Percentiles rank a stretch among this genome's conserved stretches.
Conservation (phyloP, 1,284 basidiomycete genomes). For the Athelia psychrophila region DNA sequence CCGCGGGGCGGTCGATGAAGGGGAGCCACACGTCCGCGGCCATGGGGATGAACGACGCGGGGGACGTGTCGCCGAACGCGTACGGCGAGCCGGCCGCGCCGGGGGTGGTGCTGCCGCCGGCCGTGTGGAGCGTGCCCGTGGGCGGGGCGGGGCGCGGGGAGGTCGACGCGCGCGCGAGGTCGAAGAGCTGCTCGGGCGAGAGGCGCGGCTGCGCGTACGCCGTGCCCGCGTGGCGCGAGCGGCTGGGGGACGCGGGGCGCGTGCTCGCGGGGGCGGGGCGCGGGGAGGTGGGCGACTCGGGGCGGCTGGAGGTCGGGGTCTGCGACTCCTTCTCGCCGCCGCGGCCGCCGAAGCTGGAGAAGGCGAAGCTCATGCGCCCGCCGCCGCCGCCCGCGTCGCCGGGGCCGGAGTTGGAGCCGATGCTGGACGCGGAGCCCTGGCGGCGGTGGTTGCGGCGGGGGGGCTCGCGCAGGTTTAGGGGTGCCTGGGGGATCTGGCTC, state of each 20-base stretch:
- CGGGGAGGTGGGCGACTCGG: conserved; percentile 34
- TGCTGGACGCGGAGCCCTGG: conserved; percentile 33
- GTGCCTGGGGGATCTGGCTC: conserved; percentile 22
- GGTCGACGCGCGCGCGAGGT: conserved; percentile 55
- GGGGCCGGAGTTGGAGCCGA: conserved; percentile 17
- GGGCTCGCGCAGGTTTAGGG: conserved; percentile 27
- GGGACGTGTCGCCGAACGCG: conserved; percentile 20
- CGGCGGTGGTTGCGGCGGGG: conserved; percentile 21
- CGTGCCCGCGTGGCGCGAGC: conserved; percentile 24
- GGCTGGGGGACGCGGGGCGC: conserved; percentile 23
- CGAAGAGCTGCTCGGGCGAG: conserved; percentile 64
- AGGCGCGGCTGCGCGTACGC: conserved; percentile 41
- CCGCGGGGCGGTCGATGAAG: conserved; percentile 69
- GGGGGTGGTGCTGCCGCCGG: conserved; percentile 27
- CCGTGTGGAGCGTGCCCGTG: conserved; percentile 16
- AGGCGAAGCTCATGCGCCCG: conserved; percentile 61
- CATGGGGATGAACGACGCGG: conserved; percentile 65
- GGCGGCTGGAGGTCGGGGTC: conserved; percentile 9
- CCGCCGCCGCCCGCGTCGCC: conserved; percentile 8
- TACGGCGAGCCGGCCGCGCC: conserved; percentile 5
- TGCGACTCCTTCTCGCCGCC: conserved; percentile 2
- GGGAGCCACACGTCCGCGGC: conserved; percentile 70
- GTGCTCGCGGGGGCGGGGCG: conserved; percentile 46
- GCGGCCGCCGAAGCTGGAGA: conserved; percentile 49
- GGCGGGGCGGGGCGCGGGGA: conserved; percentile 40